Evolutionary conservation across 495 filamentous ascomycete species (phyloP).

Genomic region (Immersiella caudata): DNA sequence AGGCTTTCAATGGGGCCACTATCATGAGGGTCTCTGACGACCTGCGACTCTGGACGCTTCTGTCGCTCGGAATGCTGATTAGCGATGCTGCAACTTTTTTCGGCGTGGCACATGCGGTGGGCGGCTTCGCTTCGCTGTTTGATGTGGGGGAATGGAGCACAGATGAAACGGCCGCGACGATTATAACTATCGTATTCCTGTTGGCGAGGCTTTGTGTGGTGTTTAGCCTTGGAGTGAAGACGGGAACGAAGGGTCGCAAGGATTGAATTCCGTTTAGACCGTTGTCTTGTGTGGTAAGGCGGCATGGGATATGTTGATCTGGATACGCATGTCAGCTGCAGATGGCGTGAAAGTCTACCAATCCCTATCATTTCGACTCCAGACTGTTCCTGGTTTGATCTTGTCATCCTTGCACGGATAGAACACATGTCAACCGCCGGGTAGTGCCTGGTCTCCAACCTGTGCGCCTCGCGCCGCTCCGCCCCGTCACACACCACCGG

Average conservation of each 20-base stretch:
- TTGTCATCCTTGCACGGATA: no score
- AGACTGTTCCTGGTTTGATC: no score
- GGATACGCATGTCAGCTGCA: no score
- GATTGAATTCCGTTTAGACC: background rate
- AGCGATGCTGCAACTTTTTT: slow-evolving; percentile 28
- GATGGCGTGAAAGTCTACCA: no score
- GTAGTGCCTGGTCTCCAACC: background rate
- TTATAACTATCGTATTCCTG: slow-evolving; percentile 2
- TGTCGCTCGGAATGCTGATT: slow-evolving; percentile 36
- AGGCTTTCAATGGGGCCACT: slow-evolving; percentile 61
- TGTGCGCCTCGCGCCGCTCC: background rate
- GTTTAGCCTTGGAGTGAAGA: slow-evolving; percentile 24
- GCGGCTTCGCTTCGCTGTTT: slow-evolving; percentile 30
- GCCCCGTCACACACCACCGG: background rate
- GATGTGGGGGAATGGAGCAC: slow-evolving; percentile 24
- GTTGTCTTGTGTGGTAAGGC: no score
- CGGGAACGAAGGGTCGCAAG: background rate
- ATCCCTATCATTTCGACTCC: no score
- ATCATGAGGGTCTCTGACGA: slow-evolving; percentile 57
- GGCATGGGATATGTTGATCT: no score
- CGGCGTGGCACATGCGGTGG: slow-evolving; percentile 31
- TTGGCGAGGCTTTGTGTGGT: slow-evolving; percentile 26
- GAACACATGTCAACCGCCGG: no score
- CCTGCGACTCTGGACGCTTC: slow-evolving; percentile 53
- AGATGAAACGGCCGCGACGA: slow-evolving; percentile 26